Percentiles rank a stretch among this genome's conserved stretches.
These are phyloP conservation scores for Aeminium ludgeri DNA, from an alignment of 495 filamentous ascomycete species.

Conservation along the genomic window DNA sequence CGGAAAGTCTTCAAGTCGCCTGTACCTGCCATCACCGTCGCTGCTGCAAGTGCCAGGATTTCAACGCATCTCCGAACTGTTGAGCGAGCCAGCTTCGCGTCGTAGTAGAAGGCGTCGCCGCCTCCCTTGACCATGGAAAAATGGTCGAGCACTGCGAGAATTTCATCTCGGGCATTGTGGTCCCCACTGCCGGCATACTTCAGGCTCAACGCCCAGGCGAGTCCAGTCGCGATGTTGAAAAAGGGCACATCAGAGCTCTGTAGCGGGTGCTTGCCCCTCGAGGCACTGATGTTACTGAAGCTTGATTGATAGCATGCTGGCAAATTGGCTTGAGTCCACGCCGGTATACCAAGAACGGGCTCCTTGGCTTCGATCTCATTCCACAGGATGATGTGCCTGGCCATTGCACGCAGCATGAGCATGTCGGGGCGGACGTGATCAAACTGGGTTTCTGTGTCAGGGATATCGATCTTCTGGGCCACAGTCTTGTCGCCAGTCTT, in stretches of 20 bases:
- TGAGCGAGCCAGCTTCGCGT: conserved; percentile 60
- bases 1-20: conserved; percentile 81
- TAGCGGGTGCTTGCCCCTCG: conserved; percentile 30
- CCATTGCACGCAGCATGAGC: conserved; percentile 73
- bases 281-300: conserved; percentile 34
- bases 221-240: conserved; percentile 77
- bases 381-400: conserved; percentile 92
- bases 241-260: conserved; percentile 72
- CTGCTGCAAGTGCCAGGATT: conserved; percentile 58
- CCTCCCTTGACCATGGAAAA: conserved; percentile 59
- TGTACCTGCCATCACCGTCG: conserved; percentile 87
- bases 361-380: conserved; percentile 37
- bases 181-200: conserved; percentile 76
- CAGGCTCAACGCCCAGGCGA: conserved; percentile 72
- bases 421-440: conserved; percentile 91
- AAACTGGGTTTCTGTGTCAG: conserved; percentile 74
- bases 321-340: conserved; percentile 60
- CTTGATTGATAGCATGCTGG: conserved; percentile 43
- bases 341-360: conserved; percentile 32
- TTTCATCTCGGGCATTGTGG: conserved; percentile 51
- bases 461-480: conserved; percentile 82
- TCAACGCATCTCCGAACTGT: conserved; percentile 85
- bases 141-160: conserved; percentile 71
- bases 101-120: conserved; percentile 52
- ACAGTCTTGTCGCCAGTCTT: conserved; percentile 82